Evolutionary conservation across 805 yeast genomes (phyloP), one percentile per base, ranked within the genome.

Genomic region (Jamesozyma spencerorum): DNA sequence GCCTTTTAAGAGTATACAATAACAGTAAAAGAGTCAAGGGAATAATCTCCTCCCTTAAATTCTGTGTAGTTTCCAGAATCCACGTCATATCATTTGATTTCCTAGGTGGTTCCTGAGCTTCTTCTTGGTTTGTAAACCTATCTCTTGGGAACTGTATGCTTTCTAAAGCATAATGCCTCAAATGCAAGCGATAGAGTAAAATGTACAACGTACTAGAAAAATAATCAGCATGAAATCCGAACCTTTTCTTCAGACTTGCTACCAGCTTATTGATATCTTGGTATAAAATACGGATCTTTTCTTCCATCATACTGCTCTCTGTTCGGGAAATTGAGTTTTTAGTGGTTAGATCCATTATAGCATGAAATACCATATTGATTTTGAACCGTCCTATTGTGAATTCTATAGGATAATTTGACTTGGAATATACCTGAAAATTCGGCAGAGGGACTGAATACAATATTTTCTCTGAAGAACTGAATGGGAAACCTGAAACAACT

Each of bases 401-500:
- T 19, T 53, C 54, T 2, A 47, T n/a, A 3, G 54, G 49, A 13
- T 39, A 39, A 0, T 34, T 36, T 6, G 12, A 13, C 11, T 18
- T 14, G 3, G 1, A 2, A 7, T 31, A n/a, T 4, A 28, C 10
- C 28, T 36, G 26, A 36, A 30, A 26, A 20, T 15, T 18, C 3
- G 52, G 47, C 14, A 53, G 31, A 3, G 47, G 41, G 5, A 47
- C 45, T 14, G 38, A 37, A 24, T 40, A 30, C 30, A 49, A 37
- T 17, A 50, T 28, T 5, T 36, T 30, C 15, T 42, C 37, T 4
- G 56, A 37, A 5, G 52, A 41, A n/a, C 44, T 38, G 34, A 53
- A 57, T 19, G 55, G 48, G 19, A 53, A 47, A 3, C 62, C 62
- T 28, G 51, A 46, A 2, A 48, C 58, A n/a, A 57, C 62, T 3